A percentile compares a stretch with the other conserved stretches of the same genome.
Conservation (phyloP, 2,329 filamentous ascomycete species). For the Scedosporium aurantiacum region DNA sequence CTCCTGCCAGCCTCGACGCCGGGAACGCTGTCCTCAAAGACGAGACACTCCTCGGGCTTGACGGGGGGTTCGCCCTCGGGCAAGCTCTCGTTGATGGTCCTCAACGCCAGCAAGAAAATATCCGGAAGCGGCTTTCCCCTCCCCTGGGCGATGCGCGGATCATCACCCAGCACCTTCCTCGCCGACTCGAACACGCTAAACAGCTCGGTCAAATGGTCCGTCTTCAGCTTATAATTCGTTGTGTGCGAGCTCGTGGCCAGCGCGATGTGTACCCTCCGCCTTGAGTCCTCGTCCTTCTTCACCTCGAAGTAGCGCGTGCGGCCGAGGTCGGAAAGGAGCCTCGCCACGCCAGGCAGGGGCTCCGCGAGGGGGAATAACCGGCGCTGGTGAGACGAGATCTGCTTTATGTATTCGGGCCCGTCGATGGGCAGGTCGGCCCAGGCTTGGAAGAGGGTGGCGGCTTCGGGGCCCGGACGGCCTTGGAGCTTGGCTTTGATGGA, state of each 20-base stretch:
- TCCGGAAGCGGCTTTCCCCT: slow-evolving; percentile 92
- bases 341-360: slow-evolving; percentile 66
- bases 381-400: slow-evolving; percentile 53
- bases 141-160: slow-evolving; percentile 62
- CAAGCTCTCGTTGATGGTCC: slow-evolving; percentile 70
- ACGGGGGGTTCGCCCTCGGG: slow-evolving; percentile 53
- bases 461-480: slow-evolving; percentile 42
- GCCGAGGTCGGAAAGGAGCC: slow-evolving; percentile 52
- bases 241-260: slow-evolving; percentile 71
- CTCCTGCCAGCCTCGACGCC: slow-evolving; percentile 84
- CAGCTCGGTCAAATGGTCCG: slow-evolving; percentile 44
- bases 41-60: slow-evolving; percentile 75
- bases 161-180: slow-evolving; percentile 78
- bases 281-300: slow-evolving; percentile 15
- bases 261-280: slow-evolving; percentile 58
- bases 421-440: slow-evolving; percentile 82
- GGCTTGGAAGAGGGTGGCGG: slow-evolving; percentile 48
- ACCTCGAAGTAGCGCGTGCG: slow-evolving; percentile 39
- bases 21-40: slow-evolving; percentile 91
- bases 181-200: slow-evolving; percentile 55
- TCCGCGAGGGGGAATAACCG: slow-evolving; percentile 63
- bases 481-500: slow-evolving; percentile 80
- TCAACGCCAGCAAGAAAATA: slow-evolving; percentile 80
- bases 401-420: slow-evolving; percentile 50
- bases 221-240: slow-evolving; percentile 69